A percentile compares a stretch with the other conserved stretches of the same genome.
Evolutionary conservation across 208 protist species (phyloP).

Genomic region (Wallacemonas collosoma): DNA sequence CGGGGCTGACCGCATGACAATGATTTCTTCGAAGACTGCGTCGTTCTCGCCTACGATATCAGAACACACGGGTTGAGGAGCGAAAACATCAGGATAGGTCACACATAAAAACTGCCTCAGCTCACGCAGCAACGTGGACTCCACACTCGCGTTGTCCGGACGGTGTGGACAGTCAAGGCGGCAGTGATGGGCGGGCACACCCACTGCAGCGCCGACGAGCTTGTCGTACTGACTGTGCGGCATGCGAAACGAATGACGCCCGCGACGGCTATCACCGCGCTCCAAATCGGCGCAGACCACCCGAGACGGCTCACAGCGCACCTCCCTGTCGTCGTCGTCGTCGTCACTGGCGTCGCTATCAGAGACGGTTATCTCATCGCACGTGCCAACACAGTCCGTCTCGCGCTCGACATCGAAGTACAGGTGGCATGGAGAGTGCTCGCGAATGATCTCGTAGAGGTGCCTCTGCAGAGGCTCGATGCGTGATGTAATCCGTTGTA

Average conservation of each 20-base stretch:
- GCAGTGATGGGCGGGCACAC: conserved; percentile 33
- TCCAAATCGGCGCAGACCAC: not conserved
- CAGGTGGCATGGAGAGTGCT: conserved; percentile 61
- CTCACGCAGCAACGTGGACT: conserved; percentile 41
- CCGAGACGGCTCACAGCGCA: not conserved
- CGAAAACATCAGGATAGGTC: conserved; percentile 28
- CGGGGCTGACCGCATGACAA: conserved; percentile 52
- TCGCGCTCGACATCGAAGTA: conserved; percentile 90
- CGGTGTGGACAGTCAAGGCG: conserved; percentile 46
- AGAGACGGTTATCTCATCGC: conserved; percentile 4
- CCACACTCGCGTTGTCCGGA: conserved; percentile 45
- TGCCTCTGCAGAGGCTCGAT: conserved; percentile 66
- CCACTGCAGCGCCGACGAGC: not conserved
- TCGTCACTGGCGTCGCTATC: not conserved
- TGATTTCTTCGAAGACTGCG: conserved; percentile 33
- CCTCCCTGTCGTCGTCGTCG: not conserved
- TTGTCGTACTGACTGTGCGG: not conserved
- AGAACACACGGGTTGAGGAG: not conserved
- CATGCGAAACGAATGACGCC: conserved; percentile 5
- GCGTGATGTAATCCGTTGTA: conserved; percentile 29
- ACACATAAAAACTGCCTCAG: conserved; percentile 44
- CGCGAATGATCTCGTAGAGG: conserved; percentile 88
- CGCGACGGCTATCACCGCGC: not conserved
- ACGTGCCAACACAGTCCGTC: conserved; percentile 32
- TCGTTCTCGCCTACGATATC: not conserved